phyloP scores from a whole-genome alignment of 805 yeast species.

The Wickerhamiella kurtzmanii region DNA sequence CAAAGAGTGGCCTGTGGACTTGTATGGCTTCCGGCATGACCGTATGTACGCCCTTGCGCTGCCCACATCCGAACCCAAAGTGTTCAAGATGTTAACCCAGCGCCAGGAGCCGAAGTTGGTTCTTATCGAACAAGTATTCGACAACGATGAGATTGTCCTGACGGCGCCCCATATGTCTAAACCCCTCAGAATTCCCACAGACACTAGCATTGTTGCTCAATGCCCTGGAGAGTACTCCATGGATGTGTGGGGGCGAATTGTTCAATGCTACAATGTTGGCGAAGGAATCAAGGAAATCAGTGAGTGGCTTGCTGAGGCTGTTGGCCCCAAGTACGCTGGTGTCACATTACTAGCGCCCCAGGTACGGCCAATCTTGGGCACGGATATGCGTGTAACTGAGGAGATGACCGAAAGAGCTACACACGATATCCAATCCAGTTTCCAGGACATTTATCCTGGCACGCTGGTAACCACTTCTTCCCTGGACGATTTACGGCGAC shows the following conservation, averaged over 20 bases:
- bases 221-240: constrained; percentile 5
- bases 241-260: constrained; percentile 22
- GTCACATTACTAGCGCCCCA: constrained; percentile 19
- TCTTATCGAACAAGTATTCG: constrained; percentile 15
- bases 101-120: constrained; percentile 21
- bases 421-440: constrained; percentile 13
- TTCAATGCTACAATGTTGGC: constrained; percentile 19
- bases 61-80: constrained; percentile 7
- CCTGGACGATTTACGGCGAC: constrained; percentile 16
- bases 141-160: constrained; percentile 11
- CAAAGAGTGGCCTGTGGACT: constrained; percentile 18
- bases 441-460: constrained; percentile 25
- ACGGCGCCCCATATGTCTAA: neutral
- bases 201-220: neutral
- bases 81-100: constrained; percentile 21
- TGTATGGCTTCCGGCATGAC: constrained; percentile 24
- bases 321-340: constrained; percentile 5
- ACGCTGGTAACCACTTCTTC: constrained; percentile 21
- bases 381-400: constrained; percentile 17
- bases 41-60: constrained; percentile 23
- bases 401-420: constrained; percentile 8
- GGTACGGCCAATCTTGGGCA: neutral
- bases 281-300: constrained; percentile 10
- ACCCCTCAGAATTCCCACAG: constrained; percentile 3
- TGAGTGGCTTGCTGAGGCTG: constrained; percentile 8